phyloP scores from a whole-genome alignment of 805 yeast genomes.

The Lachancea waltii region DNA sequence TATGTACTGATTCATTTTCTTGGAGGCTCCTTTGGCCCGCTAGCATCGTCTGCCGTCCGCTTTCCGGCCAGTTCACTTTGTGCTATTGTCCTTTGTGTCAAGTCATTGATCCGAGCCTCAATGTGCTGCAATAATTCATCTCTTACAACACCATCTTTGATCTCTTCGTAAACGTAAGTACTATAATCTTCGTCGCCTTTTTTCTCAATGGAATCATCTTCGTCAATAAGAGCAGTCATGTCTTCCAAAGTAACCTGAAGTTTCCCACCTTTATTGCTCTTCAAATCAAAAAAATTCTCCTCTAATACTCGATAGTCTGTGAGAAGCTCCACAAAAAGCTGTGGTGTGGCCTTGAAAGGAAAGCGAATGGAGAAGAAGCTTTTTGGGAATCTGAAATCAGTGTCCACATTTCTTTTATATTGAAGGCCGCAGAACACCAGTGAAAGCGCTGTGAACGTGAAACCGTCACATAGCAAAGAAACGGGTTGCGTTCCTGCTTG shows the following conservation, averaged over 20 bases:
- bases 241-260: constrained; percentile 22
- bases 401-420: constrained; percentile 24
- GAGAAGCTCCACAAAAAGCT: constrained; percentile 21
- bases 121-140: constrained; percentile 27
- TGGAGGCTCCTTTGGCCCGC: constrained; percentile 9
- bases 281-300: constrained; percentile 31
- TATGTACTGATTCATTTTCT: constrained; percentile 18
- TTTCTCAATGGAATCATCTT: constrained; percentile 9
- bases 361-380: constrained; percentile 29
- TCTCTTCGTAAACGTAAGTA: constrained; percentile 22
- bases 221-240: constrained; percentile 22
- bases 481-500: constrained; percentile 35
- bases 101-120: constrained; percentile 22
- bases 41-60: constrained; percentile 11
- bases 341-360: constrained; percentile 18
- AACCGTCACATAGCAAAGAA: constrained; percentile 31
- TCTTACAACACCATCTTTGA: constrained; percentile 27
- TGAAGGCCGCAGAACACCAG: constrained; percentile 29
- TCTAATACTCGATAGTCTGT: constrained; percentile 29
- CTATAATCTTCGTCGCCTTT: constrained; percentile 4
- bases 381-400: constrained; percentile 25
- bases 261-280: constrained; percentile 31
- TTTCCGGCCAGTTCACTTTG: constrained; percentile 20
- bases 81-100: constrained; percentile 17
- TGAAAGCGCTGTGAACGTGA: constrained; percentile 26